phyloP scores from a whole-genome alignment of 768 basidiomycete species.

The Kwoniella mangroviensis region DNA sequence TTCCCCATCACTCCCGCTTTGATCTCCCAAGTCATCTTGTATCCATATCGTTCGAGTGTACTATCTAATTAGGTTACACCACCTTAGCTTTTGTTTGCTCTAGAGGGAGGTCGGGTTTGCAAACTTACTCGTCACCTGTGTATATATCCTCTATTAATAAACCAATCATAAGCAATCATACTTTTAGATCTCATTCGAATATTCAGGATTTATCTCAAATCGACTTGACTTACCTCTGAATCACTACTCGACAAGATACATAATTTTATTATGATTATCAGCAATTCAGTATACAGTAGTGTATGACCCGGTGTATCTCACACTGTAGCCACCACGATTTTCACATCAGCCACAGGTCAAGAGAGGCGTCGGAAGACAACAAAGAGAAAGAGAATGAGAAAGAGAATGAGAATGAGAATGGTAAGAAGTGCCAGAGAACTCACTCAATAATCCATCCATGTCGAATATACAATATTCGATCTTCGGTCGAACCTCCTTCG shows the following conservation, averaged over 20 bases:
- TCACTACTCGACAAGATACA: constrained; percentile 31
- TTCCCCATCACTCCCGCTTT: constrained; percentile 56
- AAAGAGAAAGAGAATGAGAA: background rate
- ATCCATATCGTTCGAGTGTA: constrained; percentile 52
- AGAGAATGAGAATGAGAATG: background rate
- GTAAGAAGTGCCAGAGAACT: constrained; percentile 6
- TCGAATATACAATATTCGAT: constrained; percentile 57
- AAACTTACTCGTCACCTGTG: constrained; percentile 54
- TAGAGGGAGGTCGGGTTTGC: no score
- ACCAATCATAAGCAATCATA: no score
- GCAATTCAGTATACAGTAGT: background rate
- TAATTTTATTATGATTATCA: background rate
- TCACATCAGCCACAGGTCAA: no score
- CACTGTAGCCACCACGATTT: constrained; percentile 13
- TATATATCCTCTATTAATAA: constrained; percentile 49
- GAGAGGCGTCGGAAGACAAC: no score
- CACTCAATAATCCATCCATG: constrained; percentile 56
- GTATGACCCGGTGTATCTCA: constrained; percentile 8
- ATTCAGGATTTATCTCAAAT: no score
- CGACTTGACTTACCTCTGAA: constrained; percentile 41
- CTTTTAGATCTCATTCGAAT: no score
- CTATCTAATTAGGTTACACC: constrained; percentile 36
- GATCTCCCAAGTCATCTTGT: constrained; percentile 54
- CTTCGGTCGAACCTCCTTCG: constrained; percentile 19
- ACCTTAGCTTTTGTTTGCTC: no score